These are phyloP conservation scores for Euphrasia arctica DNA, from an alignment of 305 asterid genomes.

Conservation along the genomic window DNA sequence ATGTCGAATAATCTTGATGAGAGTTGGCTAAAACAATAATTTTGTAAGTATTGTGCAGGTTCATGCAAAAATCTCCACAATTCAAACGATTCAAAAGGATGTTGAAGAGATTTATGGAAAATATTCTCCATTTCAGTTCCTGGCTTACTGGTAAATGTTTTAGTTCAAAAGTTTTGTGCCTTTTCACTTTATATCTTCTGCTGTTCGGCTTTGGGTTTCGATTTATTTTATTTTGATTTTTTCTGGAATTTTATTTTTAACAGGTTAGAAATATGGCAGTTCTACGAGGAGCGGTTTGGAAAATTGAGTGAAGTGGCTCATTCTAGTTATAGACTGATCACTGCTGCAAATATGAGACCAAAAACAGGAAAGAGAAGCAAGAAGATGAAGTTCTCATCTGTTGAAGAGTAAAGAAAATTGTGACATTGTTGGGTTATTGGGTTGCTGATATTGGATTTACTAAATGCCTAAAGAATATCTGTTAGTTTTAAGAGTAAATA, in stretches of 20 bases:
- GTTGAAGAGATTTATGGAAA: conserved; percentile 61
- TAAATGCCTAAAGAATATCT: not conserved
- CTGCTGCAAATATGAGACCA: conserved; percentile 76
- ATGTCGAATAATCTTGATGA: no score
- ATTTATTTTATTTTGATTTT: no score
- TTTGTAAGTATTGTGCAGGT: conserved; percentile 41
- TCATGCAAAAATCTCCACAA: conserved; percentile 46
- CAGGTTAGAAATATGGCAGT: conserved; percentile 82
- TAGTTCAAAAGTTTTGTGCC: not conserved
- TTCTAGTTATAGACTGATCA: conserved; percentile 54
- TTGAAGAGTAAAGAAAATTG: conserved; percentile 30
- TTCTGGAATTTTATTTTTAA: conserved; percentile 8
- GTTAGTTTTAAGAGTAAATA: not conserved
- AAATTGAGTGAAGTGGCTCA: conserved; percentile 58
- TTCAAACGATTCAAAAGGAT: conserved; percentile 45
- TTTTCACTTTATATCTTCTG: conserved; percentile 10
- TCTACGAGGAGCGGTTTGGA: conserved; percentile 78
- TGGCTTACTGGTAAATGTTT: conserved; percentile 67
- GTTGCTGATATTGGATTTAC: not conserved
- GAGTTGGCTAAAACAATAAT: no score
- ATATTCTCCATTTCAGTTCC: conserved; percentile 78
- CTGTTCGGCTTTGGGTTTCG: conserved; percentile 12
- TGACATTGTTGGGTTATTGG: not conserved
- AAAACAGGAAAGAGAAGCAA: conserved; percentile 30
- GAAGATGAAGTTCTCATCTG: conserved; percentile 42